Conservation (phyloP, 108 stramenopile species). For the Discostella stelligeroides region DNA sequence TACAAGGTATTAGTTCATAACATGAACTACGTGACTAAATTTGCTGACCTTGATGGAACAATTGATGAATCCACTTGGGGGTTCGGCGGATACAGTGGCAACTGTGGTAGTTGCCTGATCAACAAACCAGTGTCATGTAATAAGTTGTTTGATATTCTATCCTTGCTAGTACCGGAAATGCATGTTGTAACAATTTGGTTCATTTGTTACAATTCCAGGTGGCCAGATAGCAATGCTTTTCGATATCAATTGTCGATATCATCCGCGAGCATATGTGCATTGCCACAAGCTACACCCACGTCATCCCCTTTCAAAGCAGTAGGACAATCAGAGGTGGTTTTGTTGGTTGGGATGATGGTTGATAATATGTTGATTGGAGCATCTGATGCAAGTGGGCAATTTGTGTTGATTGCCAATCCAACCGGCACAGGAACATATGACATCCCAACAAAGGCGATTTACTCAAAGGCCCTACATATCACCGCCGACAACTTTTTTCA, state of each 20-base stretch:
- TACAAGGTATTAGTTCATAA: slow-evolving; percentile 9
- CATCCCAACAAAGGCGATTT: too few relatives aligned
- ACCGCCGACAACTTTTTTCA: too few relatives aligned
- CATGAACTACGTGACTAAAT: slow-evolving; percentile 3
- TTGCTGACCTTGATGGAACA: not conserved
- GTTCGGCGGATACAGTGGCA: too few relatives aligned
- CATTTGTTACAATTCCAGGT: not conserved
- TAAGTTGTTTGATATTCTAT: not conserved
- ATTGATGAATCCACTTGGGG: slow-evolving; percentile 17
- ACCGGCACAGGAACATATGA: too few relatives aligned
- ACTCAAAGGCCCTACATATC: too few relatives aligned
- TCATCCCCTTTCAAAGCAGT: not conserved
- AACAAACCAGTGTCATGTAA: not conserved
- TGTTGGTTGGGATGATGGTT: not conserved
- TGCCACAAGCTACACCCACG: not conserved
- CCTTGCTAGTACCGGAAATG: not conserved
- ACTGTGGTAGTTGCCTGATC: not conserved
- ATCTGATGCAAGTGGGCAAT: not conserved
- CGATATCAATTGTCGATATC: not conserved
- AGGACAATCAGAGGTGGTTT: too few relatives aligned
- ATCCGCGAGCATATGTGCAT: slow-evolving; percentile 10
- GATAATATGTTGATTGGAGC: not conserved
- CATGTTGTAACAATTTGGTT: not conserved
- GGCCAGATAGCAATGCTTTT: too few relatives aligned
- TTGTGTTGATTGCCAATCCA: too few relatives aligned